Percentiles rank a stretch among this genome's conserved stretches.
phyloP scores from a whole-genome alignment of 1,284 basidiomycete species.

The Leccinum angustisporum region DNA sequence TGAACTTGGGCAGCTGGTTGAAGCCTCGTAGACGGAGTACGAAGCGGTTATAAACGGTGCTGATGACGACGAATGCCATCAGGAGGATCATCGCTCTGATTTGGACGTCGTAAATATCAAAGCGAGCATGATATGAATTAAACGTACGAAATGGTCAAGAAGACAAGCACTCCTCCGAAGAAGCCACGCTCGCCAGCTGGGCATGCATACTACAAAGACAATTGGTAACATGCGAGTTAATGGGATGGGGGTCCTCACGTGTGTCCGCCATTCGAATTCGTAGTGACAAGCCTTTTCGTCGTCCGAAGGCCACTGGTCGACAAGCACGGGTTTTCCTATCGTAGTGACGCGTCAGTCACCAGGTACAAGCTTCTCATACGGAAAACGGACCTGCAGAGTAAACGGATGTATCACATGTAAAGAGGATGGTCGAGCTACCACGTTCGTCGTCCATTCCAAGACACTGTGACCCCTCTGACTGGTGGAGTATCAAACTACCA shows the following conservation, averaged over 20 bases:
- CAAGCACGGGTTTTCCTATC: slow-evolving; percentile 52
- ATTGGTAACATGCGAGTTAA: not conserved
- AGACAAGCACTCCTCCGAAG: slow-evolving; percentile 51
- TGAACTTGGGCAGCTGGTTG: slow-evolving; percentile 68
- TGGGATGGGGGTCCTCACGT: slow-evolving; percentile 41
- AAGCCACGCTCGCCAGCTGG: slow-evolving; percentile 54
- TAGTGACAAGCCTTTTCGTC: slow-evolving; percentile 65
- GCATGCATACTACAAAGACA: slow-evolving; percentile 55
- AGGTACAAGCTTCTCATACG: not conserved
- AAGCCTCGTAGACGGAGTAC: slow-evolving; percentile 61
- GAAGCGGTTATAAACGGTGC: slow-evolving; percentile 68
- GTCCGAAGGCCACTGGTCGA: slow-evolving; percentile 58
- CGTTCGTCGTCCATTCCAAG: slow-evolving; percentile 45
- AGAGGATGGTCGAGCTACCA: slow-evolving; percentile 62
- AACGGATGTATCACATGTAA: slow-evolving; percentile 60
- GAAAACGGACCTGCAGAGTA: slow-evolving; percentile 47
- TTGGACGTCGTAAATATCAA: not conserved
- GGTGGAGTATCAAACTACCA: slow-evolving; percentile 46
- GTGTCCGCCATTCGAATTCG: slow-evolving; percentile 72
- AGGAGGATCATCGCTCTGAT: slow-evolving; percentile 53
- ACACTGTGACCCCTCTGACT: slow-evolving; percentile 64
- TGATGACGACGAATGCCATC: slow-evolving; percentile 56
- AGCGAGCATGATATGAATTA: slow-evolving; percentile 10
- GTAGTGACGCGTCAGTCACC: not conserved
- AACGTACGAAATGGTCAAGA: slow-evolving; percentile 53